Evolutionary conservation across 2,329 filamentous ascomycete genomes (phyloP), one percentile per base, ranked within the genome.

Genomic region (Aspergillus neotritici): DNA sequence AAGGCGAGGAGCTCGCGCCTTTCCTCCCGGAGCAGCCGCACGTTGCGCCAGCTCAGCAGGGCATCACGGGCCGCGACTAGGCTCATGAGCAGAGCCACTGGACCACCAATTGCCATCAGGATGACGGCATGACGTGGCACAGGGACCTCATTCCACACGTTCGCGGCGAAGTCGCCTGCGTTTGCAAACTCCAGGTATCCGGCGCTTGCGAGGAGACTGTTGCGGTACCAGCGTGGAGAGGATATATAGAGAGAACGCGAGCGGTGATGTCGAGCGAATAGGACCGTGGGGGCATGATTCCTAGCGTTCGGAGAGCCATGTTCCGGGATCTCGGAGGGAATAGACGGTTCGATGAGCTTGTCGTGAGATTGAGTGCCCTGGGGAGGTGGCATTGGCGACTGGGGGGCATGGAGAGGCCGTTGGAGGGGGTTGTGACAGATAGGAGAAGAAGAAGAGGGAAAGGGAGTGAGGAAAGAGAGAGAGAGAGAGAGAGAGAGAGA

Each of bases 131-230:
- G 72, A 1, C 55, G 47, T 0, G 76, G 76, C 0, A 76, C 65
- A 0, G 75, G 76, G 0, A 68, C 57, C 1, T 69, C 48, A 47
- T 79, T 79, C 73, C 73, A 79, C 2, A 78, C 68, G 44, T 79
- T 79, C 40, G 76, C 76, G 0, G 76, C 73, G 44, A 79, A 78
- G 50, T 79, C 76, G 2, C 70, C 69, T 0, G 74, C 74, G 52
- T 79, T 79, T 37, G 72, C 73, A 1, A 78, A 63, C 48, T 79
- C 76, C n/a, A 79, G 68, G 37, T 74, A 72, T 1, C 74, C 76
- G 2, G 76, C 64, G 8, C 63, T 53, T 0, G 54, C 50, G 5
- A 69, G 57, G 4, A 71, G 54, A 44, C 49, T 58, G 40, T 61
- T 62, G 17, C 52, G 49, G 38, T 58, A 58, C 49, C 63, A 60